phyloP scores from a whole-genome alignment of 176 grass and related monocot genomes.

The Zea luxurians region DNA sequence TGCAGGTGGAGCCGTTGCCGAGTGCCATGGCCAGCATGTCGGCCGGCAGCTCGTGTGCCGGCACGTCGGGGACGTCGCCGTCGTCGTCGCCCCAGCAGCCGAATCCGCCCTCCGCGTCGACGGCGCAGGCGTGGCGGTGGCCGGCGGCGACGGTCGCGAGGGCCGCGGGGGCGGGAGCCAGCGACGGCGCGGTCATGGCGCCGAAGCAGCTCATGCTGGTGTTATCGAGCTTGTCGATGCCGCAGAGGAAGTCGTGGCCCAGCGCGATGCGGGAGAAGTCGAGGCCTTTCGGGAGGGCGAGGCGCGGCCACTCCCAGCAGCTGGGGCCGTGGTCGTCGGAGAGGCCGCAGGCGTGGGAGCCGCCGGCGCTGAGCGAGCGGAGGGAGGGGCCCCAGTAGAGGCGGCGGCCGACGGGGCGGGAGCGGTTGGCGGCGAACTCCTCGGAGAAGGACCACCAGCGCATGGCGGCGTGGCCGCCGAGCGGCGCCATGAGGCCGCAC shows the following conservation, averaged over 20 bases:
- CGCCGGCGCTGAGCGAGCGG: slow-evolving; percentile 53
- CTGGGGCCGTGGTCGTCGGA: slow-evolving; percentile 26
- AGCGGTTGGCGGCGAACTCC: slow-evolving; percentile 1
- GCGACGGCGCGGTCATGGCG: slow-evolving; percentile 30
- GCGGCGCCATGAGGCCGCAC: slow-evolving; percentile 54
- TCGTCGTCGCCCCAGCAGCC: slow-evolving; percentile 72
- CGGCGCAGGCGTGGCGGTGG: slow-evolving; percentile 57
- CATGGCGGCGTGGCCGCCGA: slow-evolving; percentile 56
- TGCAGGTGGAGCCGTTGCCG: slow-evolving; percentile 65
- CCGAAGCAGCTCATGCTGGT: slow-evolving; percentile 38
- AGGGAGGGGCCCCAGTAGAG: slow-evolving; percentile 69
- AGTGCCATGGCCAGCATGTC: slow-evolving; percentile 54
- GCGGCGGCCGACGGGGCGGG: slow-evolving; percentile 33
- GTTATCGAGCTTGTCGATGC: slow-evolving; percentile 15
- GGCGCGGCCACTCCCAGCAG: slow-evolving; percentile 71
- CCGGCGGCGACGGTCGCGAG: slow-evolving; percentile 54
- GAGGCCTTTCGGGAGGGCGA: slow-evolving; percentile 26
- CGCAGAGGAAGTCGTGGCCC: slow-evolving; percentile 81
- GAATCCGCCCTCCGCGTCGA: slow-evolving; percentile 40
- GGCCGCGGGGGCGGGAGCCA: background rate
- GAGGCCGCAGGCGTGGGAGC: slow-evolving; percentile 69
- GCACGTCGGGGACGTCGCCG: slow-evolving; percentile 34
- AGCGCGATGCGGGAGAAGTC: slow-evolving; percentile 68
- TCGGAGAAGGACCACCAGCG: slow-evolving; percentile 78
- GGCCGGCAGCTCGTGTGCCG: slow-evolving; percentile 3